These are phyloP conservation scores for Tephrocybe sp. DNA, from an alignment of 768 basidiomycete species.

Conservation along the genomic window DNA sequence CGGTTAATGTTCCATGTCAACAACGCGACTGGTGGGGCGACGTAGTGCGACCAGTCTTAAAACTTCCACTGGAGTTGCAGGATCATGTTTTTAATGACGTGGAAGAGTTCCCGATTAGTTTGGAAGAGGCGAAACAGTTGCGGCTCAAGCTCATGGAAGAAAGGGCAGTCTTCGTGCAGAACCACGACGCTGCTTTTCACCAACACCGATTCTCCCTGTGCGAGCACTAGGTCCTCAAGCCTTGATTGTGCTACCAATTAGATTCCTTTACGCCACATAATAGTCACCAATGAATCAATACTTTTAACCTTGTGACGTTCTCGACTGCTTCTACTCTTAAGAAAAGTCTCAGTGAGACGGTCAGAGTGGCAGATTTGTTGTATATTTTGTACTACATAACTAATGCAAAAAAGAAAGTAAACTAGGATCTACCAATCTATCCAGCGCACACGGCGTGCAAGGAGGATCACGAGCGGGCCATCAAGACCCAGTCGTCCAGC, in stretches of 20 bases:
- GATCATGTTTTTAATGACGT: conserved; percentile 17
- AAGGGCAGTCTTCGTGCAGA: conserved; percentile 18
- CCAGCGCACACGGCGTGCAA: conserved; percentile 15
- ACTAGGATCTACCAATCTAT: conserved; percentile 9
- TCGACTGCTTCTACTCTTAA: too few species aligned
- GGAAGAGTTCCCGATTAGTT: conserved; percentile 21
- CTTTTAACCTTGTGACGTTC: too few species aligned
- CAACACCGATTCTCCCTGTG: conserved; percentile 16
- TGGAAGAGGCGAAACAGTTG: conserved; percentile 23
- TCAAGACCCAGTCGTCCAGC: conserved; percentile 13
- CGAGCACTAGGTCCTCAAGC: too few species aligned
- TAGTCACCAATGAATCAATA: too few species aligned
- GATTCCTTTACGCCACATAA: too few species aligned
- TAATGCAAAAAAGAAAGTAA: not conserved
- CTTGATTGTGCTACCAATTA: too few species aligned
- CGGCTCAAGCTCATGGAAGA: conserved; percentile 27
- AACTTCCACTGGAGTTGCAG: conserved; percentile 23
- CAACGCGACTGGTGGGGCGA: conserved; percentile 23
- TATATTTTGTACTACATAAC: not conserved
- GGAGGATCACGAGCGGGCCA: conserved; percentile 9
- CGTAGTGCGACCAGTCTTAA: conserved; percentile 10
- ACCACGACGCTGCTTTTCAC: conserved; percentile 7
- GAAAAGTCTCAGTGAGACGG: too few species aligned
- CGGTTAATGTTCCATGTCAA: conserved; percentile 27
- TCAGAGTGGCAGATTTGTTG: not conserved